A percentile compares a stretch with the other conserved stretches of the same genome.
Evolutionary conservation across 192 early-diverging fungal species (phyloP).

Genomic region (Coemansia sp.): DNA sequence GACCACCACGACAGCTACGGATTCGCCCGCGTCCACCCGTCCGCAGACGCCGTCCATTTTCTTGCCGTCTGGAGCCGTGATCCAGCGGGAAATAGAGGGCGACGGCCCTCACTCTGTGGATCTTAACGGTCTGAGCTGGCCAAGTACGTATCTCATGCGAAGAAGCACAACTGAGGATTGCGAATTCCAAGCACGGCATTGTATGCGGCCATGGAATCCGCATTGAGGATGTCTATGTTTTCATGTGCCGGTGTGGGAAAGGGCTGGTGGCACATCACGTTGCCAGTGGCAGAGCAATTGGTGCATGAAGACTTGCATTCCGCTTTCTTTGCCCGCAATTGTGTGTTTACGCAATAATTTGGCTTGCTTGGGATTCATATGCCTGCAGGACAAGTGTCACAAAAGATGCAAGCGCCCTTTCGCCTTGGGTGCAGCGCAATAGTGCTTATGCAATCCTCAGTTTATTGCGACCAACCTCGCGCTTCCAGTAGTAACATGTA

Average conservation of each 20-base stretch:
- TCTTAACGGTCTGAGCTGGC: slow-evolving; percentile 76
- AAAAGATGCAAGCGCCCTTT: too few relatives aligned
- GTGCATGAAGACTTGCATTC: neutral
- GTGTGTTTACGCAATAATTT: neutral
- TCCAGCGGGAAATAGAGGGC: neutral
- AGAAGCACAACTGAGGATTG: neutral
- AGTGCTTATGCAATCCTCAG: too few relatives aligned
- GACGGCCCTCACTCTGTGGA: slow-evolving; percentile 50
- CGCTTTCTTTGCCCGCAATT: neutral
- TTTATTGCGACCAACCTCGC: too few relatives aligned
- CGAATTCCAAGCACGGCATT: neutral
- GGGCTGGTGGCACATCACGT: neutral
- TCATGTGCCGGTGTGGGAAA: neutral
- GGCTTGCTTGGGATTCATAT: neutral
- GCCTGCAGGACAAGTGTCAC: neutral
- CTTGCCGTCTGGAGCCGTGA: slow-evolving; percentile 7
- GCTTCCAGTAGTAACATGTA: too few relatives aligned
- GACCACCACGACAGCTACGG: slow-evolving; percentile 23
- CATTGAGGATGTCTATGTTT: neutral
- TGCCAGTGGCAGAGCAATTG: neutral
- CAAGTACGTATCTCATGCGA: slow-evolving; percentile 60
- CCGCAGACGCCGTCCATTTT: slow-evolving; percentile 49
- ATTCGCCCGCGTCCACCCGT: slow-evolving; percentile 31
- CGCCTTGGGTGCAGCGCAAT: too few relatives aligned
- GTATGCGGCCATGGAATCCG: neutral